Evolutionary conservation across 1,284 basidiomycete genomes (phyloP).

Genomic region (Tranzscheliella williamsii): DNA sequence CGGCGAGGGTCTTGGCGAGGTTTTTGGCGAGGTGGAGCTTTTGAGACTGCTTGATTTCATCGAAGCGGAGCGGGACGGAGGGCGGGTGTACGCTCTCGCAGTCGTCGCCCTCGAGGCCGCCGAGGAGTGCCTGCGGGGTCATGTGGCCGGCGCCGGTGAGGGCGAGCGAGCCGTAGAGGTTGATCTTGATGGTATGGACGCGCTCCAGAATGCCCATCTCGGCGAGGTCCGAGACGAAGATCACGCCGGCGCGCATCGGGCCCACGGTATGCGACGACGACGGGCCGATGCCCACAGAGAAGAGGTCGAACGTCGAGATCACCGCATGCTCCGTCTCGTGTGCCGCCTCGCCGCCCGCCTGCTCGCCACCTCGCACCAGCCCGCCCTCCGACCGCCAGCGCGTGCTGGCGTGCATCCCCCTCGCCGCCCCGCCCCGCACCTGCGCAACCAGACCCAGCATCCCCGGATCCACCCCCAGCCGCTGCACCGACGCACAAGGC

Average conservation of each 20-base stretch:
- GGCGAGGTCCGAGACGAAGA: slow-evolving; percentile 73
- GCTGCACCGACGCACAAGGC: too few relatives aligned
- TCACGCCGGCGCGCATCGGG: slow-evolving; percentile 87
- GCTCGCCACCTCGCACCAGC: too few relatives aligned
- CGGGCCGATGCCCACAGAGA: slow-evolving; percentile 76
- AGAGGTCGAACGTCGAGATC: slow-evolving; percentile 75
- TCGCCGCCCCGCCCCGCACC: too few relatives aligned
- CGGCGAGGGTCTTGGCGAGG: slow-evolving; percentile 23
- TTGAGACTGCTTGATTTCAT: slow-evolving; percentile 71
- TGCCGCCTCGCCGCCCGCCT: too few relatives aligned
- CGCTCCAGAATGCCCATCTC: slow-evolving; percentile 74
- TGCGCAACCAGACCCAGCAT: too few relatives aligned
- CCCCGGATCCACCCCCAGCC: too few relatives aligned
- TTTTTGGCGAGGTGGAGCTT: slow-evolving; percentile 70
- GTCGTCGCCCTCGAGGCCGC: slow-evolving; percentile 78
- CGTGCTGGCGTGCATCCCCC: too few relatives aligned
- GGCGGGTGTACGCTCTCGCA: slow-evolving; percentile 78
- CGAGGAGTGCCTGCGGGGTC: slow-evolving; percentile 87
- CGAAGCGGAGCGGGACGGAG: slow-evolving; percentile 71
- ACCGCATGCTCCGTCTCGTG: slow-evolving; percentile 79
- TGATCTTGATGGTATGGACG: slow-evolving; percentile 79
- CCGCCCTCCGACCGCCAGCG: too few relatives aligned
- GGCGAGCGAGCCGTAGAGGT: slow-evolving; percentile 70
- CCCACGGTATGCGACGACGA: slow-evolving; percentile 69
- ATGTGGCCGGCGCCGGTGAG: slow-evolving; percentile 84